These are phyloP conservation scores for Blastobotrys parvus DNA, from an alignment of 805 yeast species.

Conservation along the genomic window DNA sequence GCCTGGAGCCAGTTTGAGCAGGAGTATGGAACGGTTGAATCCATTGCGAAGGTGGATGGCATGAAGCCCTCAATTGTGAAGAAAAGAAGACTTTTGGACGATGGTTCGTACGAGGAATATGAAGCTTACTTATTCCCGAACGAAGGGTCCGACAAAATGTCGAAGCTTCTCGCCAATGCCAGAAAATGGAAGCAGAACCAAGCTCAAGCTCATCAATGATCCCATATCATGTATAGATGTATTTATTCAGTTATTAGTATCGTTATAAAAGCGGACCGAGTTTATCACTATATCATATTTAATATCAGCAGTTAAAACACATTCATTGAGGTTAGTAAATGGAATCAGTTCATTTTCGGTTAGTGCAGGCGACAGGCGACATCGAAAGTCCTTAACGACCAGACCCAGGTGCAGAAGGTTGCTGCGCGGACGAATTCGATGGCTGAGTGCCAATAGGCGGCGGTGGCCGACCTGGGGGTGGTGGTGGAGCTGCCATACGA, in stretches of 20 bases:
- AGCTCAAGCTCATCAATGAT: too few relatives aligned
- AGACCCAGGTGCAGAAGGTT: too few relatives aligned
- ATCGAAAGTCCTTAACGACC: too few relatives aligned
- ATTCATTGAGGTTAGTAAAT: neutral
- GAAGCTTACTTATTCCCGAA: slow-evolving; percentile 63
- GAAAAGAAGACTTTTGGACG: slow-evolving; percentile 33
- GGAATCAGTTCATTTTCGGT: too few relatives aligned
- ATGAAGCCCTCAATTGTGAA: slow-evolving; percentile 50
- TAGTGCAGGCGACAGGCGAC: too few relatives aligned
- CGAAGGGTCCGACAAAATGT: slow-evolving; percentile 32
- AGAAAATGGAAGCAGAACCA: slow-evolving; percentile 38
- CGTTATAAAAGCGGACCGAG: too few relatives aligned
- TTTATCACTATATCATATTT: neutral
- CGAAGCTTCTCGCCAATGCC: slow-evolving; percentile 39
- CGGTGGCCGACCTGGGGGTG: slow-evolving; percentile 9
- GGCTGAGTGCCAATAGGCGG: too few relatives aligned
- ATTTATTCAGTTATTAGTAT: too few relatives aligned
- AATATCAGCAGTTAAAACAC: neutral
- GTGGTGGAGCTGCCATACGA: slow-evolving; percentile 1
- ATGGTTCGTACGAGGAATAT: slow-evolving; percentile 46
- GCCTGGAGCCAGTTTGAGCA: slow-evolving; percentile 59
- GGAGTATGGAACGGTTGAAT: slow-evolving; percentile 44
- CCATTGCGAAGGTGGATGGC: slow-evolving; percentile 30
- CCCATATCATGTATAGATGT: too few relatives aligned
- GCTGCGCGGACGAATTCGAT: too few relatives aligned